Conservation (phyloP, 164 flowering plant genomes). For the Litsea cubeba region DNA sequence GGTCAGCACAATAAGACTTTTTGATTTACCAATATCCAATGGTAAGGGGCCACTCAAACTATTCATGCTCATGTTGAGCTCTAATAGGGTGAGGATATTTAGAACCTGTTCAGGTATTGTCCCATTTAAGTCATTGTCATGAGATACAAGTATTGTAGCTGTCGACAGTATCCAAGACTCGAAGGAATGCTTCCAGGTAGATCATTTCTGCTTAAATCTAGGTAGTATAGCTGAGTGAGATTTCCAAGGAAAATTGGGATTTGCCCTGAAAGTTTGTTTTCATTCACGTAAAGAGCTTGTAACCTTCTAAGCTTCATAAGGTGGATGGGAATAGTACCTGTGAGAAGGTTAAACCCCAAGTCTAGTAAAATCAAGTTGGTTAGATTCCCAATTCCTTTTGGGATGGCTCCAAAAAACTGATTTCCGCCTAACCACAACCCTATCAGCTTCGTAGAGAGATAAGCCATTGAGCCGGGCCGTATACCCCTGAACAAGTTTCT, state of each 20-base stretch:
- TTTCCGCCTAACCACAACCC: slow-evolving; percentile 33
- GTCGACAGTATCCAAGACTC: slow-evolving; percentile 15
- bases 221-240: not conserved
- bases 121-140: slow-evolving; percentile 16
- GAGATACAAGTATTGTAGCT: slow-evolving; percentile 1
- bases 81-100: slow-evolving; percentile 8
- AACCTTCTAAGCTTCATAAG: slow-evolving; percentile 25
- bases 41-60: slow-evolving; percentile 20
- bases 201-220: not conserved
- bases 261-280: slow-evolving; percentile 19
- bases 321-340: slow-evolving; percentile 16
- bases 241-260: slow-evolving; percentile 33
- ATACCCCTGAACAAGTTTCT: slow-evolving; percentile 39
- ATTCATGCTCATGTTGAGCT: slow-evolving; percentile 10
- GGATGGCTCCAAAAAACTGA: slow-evolving; percentile 33
- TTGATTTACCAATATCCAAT: slow-evolving; percentile 16
- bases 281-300: not conserved
- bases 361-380: slow-evolving; percentile 18
- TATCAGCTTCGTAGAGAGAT: slow-evolving; percentile 32
- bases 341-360: slow-evolving; percentile 18
- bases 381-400: slow-evolving; percentile 30
- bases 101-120: slow-evolving; percentile 16
- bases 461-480: slow-evolving; percentile 39
- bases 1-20: not conserved
- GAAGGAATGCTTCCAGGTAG: slow-evolving; percentile 17